Conservation (phyloP, 2,329 filamentous ascomycete genomes). For the Ophiocordyceps camponoti-leonardi region DNA sequence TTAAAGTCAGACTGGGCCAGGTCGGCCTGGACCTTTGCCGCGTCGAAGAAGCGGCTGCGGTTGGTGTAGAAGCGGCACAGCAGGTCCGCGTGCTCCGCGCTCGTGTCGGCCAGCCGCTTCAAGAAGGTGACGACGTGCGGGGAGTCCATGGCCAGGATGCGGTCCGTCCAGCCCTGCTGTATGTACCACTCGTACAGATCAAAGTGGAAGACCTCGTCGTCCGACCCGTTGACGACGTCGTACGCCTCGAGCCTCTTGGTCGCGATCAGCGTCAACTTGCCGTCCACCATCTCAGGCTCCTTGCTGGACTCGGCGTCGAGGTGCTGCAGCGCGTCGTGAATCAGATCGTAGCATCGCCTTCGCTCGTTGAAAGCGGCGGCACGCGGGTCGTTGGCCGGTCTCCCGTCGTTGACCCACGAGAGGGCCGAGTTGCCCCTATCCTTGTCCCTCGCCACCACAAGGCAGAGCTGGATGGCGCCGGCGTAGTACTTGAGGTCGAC, state of each 20-base stretch:
- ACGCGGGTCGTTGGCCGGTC: constrained; percentile 53
- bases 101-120: constrained; percentile 52
- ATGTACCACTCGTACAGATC: constrained; percentile 98
- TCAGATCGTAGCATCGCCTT: constrained; percentile 68
- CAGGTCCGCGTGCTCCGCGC: constrained; percentile 69
- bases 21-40: constrained; percentile 69
- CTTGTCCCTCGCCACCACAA: constrained; percentile 66
- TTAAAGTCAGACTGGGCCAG: constrained; percentile 71
- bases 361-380: constrained; percentile 51
- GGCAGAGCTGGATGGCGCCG: constrained; percentile 73
- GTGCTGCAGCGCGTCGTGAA: constrained; percentile 63
- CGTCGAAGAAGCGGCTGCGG: constrained; percentile 67
- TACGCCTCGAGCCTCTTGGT: constrained; percentile 81
- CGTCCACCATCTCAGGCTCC: constrained; percentile 61
- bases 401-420: constrained; percentile 74
- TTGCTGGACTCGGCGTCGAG: constrained; percentile 55
- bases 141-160: constrained; percentile 70
- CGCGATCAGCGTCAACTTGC: constrained; percentile 55
- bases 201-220: constrained; percentile 88
- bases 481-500: constrained; percentile 76
- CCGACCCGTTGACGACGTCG: constrained; percentile 69
- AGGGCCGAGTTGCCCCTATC: constrained; percentile 78
- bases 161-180: constrained; percentile 64
- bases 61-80: constrained; percentile 88
- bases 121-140: constrained; percentile 78